phyloP scores from a whole-genome alignment of 352 stramenopile species.

The Phytopythium litorale region DNA sequence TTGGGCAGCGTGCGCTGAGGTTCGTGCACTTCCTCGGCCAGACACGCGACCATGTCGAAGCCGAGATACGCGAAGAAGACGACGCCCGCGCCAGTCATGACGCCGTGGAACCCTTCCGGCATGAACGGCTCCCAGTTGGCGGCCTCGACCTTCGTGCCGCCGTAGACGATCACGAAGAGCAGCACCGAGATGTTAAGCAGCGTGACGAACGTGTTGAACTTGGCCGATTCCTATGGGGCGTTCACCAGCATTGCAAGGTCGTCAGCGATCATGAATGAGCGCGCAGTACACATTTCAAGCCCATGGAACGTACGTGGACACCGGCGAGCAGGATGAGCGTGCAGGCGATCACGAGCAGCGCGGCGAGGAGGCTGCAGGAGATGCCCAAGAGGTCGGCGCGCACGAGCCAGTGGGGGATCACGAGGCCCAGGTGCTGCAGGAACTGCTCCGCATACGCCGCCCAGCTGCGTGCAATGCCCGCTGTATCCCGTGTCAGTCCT shows the following conservation, averaged over 20 bases:
- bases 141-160: constrained; percentile 67
- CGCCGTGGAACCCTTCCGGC: constrained; percentile 76
- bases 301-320: constrained; percentile 52
- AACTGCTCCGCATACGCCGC: constrained; percentile 84
- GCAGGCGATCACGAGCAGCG: constrained; percentile 75
- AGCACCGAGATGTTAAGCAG: constrained; percentile 89
- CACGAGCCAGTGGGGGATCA: constrained; percentile 65
- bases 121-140: constrained; percentile 86
- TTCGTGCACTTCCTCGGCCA: constrained; percentile 89
- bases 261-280: neutral
- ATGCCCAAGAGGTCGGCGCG: constrained; percentile 44
- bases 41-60: constrained; percentile 93
- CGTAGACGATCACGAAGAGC: constrained; percentile 85
- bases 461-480: constrained; percentile 90
- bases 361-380: constrained; percentile 75
- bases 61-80: constrained; percentile 92
- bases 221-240: constrained; percentile 77
- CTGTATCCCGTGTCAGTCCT: constrained; percentile 11
- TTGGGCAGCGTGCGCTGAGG: constrained; percentile 89
- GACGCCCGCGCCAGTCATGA: constrained; percentile 86
- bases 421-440: constrained; percentile 62
- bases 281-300: neutral
- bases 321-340: constrained; percentile 84
- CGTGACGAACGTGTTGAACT: constrained; percentile 90
- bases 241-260: neutral